Conservation (phyloP, 2,329 filamentous ascomycete species). For the Orbilia blumenaviensis region DNA sequence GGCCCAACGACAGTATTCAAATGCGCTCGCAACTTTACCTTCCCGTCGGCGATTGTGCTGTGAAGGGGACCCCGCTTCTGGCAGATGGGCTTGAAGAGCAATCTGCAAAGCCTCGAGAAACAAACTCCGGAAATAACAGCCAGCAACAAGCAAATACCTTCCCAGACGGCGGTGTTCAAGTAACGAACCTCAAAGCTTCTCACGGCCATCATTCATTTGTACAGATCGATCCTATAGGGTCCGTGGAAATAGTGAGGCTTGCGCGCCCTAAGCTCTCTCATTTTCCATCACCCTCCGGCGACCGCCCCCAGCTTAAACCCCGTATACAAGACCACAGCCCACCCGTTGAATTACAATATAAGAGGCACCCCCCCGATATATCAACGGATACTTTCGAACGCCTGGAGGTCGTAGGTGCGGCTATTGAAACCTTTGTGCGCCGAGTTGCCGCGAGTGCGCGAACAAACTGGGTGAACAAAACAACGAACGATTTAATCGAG, state of each 20-base stretch:
- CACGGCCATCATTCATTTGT: constrained; percentile 70
- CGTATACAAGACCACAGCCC: constrained; percentile 60
- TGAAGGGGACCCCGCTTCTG: constrained; percentile 73
- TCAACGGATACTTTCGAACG: constrained; percentile 61
- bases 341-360: constrained; percentile 64
- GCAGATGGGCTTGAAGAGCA: constrained; percentile 65
- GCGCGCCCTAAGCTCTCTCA: constrained; percentile 83
- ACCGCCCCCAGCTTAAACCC: constrained; percentile 57
- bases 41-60: constrained; percentile 86
- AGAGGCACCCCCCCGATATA: constrained; percentile 63
- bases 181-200: constrained; percentile 61
- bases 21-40: constrained; percentile 80
- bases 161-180: constrained; percentile 57
- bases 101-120: constrained; percentile 43
- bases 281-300: constrained; percentile 73
- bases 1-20: constrained; percentile 92
- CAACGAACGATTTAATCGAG: constrained; percentile 45
- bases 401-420: constrained; percentile 84
- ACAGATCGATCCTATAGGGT: constrained; percentile 62
- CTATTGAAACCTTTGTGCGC: constrained; percentile 88
- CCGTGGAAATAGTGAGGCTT: constrained; percentile 86
- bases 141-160: constrained; percentile 55
- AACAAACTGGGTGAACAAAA: constrained; percentile 48
- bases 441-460: constrained; percentile 75
- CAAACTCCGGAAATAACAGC: neutral